These are phyloP conservation scores for Tagetes erecta DNA, from an alignment of 129 eudicot species.

Conservation along the genomic window DNA sequence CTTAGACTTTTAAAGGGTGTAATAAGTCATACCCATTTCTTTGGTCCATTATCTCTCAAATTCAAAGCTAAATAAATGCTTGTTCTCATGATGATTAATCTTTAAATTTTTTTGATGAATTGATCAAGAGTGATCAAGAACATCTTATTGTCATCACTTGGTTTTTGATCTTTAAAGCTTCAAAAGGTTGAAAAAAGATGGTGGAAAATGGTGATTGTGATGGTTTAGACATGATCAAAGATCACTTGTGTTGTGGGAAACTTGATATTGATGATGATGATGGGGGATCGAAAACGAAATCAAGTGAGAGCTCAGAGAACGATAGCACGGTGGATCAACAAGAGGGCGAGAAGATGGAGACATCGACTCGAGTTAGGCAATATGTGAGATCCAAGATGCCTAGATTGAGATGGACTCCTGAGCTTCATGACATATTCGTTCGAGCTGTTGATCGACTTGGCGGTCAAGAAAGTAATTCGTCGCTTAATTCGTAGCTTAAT, in stretches of 20 bases:
- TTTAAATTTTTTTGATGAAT: slow-evolving; percentile 10
- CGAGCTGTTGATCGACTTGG: slow-evolving; percentile 59
- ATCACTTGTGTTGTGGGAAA: slow-evolving; percentile 14
- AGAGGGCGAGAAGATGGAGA: slow-evolving; percentile 31
- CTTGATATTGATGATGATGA: slow-evolving; percentile 34
- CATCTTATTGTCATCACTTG: background rate
- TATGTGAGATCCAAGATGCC: slow-evolving; percentile 65
- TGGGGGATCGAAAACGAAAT: slow-evolving; percentile 31
- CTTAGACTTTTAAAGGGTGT: slow-evolving; percentile 36
- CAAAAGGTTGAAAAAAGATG: slow-evolving; percentile 23
- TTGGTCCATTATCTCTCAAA: slow-evolving; percentile 31
- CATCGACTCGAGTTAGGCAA: slow-evolving; percentile 45
- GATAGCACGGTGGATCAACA: slow-evolving; percentile 39
- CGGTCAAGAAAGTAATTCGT: slow-evolving; percentile 55
- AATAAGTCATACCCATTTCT: slow-evolving; percentile 35
- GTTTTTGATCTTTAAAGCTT: slow-evolving; percentile 22
- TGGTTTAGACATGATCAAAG: slow-evolving; percentile 22
- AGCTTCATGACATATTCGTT: slow-evolving; percentile 54
- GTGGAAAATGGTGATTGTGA: slow-evolving; percentile 34
- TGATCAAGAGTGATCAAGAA: too few species aligned
- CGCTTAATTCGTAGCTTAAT: background rate
- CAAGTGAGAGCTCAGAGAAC: slow-evolving; percentile 45
- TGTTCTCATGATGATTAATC: slow-evolving; percentile 33
- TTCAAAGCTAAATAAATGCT: slow-evolving; percentile 40
- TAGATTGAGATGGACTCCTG: slow-evolving; percentile 63